These are phyloP conservation scores for Ulmus americana DNA, from an alignment of 331 rosid species.

Conservation along the genomic window DNA sequence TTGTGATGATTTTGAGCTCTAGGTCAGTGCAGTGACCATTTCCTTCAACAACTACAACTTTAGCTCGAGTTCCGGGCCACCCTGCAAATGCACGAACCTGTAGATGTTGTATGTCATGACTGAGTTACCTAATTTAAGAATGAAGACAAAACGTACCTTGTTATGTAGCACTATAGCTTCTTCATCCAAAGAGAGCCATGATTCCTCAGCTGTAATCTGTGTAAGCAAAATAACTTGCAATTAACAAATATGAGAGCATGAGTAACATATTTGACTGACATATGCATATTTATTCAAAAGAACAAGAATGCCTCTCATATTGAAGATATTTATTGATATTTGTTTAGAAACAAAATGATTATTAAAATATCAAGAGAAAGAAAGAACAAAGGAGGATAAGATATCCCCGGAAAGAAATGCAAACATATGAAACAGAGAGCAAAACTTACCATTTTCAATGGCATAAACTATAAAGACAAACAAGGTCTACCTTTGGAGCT, in stretches of 20 bases:
- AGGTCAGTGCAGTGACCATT: conserved; percentile 40
- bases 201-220: conserved; percentile 76
- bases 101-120: conserved; percentile 46
- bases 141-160: conserved; percentile 47
- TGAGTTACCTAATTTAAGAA: conserved; percentile 26
- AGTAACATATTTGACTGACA: conserved; percentile 12
- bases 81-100: conserved; percentile 98
- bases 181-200: conserved; percentile 73
- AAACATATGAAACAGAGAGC: not conserved
- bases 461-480: not conserved
- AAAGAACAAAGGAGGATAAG: not conserved
- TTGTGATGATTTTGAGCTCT: conserved; percentile 74
- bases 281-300: conserved; percentile 2
- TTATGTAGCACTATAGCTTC: conserved; percentile 79
- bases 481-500: conserved; percentile 75
- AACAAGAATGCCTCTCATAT: not conserved
- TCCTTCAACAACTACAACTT: conserved; percentile 46
- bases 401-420: not conserved
- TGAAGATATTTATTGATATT: not conserved
- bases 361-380: not conserved
- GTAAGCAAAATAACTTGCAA: conserved; percentile 16
- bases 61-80: conserved; percentile 93
- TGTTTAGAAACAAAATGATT: not conserved
- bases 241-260: not conserved
- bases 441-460: not conserved